Evolutionary conservation across 768 basidiomycete species (phyloP).

Genomic region (Leccinum variicolor): DNA sequence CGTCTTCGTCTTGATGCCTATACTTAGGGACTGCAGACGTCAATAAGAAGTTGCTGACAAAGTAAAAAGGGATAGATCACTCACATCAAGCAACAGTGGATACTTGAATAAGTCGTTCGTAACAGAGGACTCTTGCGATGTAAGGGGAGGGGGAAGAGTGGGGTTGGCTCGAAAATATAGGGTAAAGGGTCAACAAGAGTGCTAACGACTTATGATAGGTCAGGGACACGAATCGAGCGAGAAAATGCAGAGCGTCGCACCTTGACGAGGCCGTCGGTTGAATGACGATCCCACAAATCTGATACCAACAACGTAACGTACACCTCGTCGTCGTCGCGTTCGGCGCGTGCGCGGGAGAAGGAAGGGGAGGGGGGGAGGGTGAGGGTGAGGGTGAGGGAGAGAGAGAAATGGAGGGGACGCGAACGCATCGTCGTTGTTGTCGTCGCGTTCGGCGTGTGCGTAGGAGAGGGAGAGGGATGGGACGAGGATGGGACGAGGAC

Average conservation of each 20-base stretch:
- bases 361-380: too few relatives aligned
- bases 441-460: too few relatives aligned
- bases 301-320: slow-evolving; percentile 47
- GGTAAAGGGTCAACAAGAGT: slow-evolving; percentile 83
- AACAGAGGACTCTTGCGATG: slow-evolving; percentile 58
- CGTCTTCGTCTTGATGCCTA: slow-evolving; percentile 50
- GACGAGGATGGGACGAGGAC: too few relatives aligned
- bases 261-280: slow-evolving; percentile 94
- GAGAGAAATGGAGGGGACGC: too few relatives aligned
- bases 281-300: slow-evolving; percentile 86
- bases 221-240: neutral
- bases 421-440: too few relatives aligned
- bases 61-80: slow-evolving; percentile 27
- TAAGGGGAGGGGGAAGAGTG: slow-evolving; percentile 52
- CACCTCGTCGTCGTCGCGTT: too few relatives aligned
- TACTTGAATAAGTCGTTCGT: slow-evolving; percentile 55
- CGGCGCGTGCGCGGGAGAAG: too few relatives aligned
- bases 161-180: slow-evolving; percentile 59
- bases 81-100: slow-evolving; percentile 86
- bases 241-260: slow-evolving; percentile 40
- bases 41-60: slow-evolving; percentile 7
- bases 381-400: too few relatives aligned
- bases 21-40: slow-evolving; percentile 55
- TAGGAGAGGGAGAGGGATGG: too few relatives aligned
- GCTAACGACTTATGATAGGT: slow-evolving; percentile 66